phyloP scores from a whole-genome alignment of 1,284 basidiomycete genomes.

The Retiboletus fuscus region DNA sequence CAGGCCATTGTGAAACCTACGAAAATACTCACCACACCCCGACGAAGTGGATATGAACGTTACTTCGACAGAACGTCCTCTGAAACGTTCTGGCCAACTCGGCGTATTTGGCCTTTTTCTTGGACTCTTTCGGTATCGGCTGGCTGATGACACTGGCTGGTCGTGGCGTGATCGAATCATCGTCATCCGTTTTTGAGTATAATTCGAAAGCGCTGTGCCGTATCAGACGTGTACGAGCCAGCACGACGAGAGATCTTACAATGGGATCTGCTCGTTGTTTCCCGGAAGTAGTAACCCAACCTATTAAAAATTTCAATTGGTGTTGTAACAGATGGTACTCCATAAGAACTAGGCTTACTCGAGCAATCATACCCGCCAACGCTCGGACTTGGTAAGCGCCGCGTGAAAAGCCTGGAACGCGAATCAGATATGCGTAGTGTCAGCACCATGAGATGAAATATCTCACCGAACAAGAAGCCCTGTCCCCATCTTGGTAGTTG shows the following conservation, averaged over 20 bases:
- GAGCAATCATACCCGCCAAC: slow-evolving; percentile 53
- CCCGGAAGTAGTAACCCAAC: slow-evolving; percentile 52
- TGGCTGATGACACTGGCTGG: slow-evolving; percentile 32
- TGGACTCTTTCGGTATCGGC: slow-evolving; percentile 27
- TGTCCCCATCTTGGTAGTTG: slow-evolving; percentile 49
- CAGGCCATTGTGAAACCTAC: not conserved
- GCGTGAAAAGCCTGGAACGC: slow-evolving; percentile 51
- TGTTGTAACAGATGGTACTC: not conserved
- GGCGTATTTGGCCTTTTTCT: slow-evolving; percentile 24
- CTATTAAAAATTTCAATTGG: slow-evolving; percentile 30
- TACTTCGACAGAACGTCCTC: slow-evolving; percentile 42
- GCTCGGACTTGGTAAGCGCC: slow-evolving; percentile 55
- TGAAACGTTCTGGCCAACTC: slow-evolving; percentile 42
- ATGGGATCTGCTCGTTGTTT: slow-evolving; percentile 54
- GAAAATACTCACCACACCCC: slow-evolving; percentile 49
- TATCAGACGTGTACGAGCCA: slow-evolving; percentile 11
- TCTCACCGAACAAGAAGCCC: slow-evolving; percentile 50
- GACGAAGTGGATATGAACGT: slow-evolving; percentile 51
- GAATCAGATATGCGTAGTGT: slow-evolving; percentile 2
- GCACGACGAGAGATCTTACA: slow-evolving; percentile 36
- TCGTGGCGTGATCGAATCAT: slow-evolving; percentile 23
- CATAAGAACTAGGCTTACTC: slow-evolving; percentile 33
- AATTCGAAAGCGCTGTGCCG: slow-evolving; percentile 44
- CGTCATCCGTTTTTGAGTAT: slow-evolving; percentile 42
- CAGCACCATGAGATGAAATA: not conserved